Percentiles rank a stretch among this genome's conserved stretches.
Conservation (phyloP, 805 yeast species). For the Dipodascopsis uninucleata region DNA sequence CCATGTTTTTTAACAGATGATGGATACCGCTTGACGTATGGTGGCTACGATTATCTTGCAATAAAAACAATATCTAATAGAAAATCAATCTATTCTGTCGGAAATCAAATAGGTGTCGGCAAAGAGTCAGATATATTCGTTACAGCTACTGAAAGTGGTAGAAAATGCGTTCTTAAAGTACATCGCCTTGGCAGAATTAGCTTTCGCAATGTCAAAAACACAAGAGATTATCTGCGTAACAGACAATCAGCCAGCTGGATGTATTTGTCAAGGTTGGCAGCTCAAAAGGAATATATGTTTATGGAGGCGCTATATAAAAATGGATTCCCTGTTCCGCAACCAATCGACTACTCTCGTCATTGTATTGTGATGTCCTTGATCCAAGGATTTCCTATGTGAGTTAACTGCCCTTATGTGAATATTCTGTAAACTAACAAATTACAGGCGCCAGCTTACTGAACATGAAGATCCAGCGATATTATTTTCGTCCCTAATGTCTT, state of each 20-base stretch:
- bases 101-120: constrained; percentile 90
- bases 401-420: not conserved
- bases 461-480: constrained; percentile 67
- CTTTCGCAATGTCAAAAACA: constrained; percentile 85
- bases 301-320: constrained; percentile 69
- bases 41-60: constrained; percentile 91
- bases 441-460: constrained; percentile 55
- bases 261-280: constrained; percentile 84
- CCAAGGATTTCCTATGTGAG: constrained; percentile 25
- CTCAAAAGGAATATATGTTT: constrained; percentile 86
- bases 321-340: constrained; percentile 83
- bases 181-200: constrained; percentile 94
- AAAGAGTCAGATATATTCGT: constrained; percentile 94
- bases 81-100: constrained; percentile 70
- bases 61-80: constrained; percentile 76
- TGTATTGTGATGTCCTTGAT: constrained; percentile 90
- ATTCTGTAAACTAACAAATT: not conserved
- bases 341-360: constrained; percentile 86
- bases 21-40: constrained; percentile 84
- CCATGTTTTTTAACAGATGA: constrained; percentile 47
- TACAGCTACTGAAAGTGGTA: constrained; percentile 64
- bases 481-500: constrained; percentile 81
- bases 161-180: constrained; percentile 74
- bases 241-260: constrained; percentile 83
- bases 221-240: constrained; percentile 81